Percentiles rank a stretch among this genome's conserved stretches.
Evolutionary conservation across 2,329 filamentous ascomycete genomes (phyloP).

Genomic region (Colletotrichum gloeosporioides): DNA sequence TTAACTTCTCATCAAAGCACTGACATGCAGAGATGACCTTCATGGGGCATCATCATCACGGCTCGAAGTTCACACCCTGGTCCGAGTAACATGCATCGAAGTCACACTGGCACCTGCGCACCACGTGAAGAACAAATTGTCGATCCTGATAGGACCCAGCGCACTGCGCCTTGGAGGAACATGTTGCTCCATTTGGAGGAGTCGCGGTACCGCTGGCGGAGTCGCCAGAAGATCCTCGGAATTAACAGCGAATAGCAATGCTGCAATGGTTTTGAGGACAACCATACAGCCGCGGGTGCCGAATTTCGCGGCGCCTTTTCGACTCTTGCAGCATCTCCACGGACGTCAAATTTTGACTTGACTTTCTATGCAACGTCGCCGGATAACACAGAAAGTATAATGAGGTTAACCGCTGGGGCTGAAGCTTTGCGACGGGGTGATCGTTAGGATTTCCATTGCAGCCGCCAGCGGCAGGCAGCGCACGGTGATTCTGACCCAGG

Average conservation of each 20-base stretch:
- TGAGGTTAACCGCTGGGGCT: not conserved
- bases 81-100: not conserved
- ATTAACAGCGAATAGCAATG: not conserved
- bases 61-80: not conserved
- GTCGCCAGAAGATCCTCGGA: not conserved
- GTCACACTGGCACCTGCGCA: not conserved
- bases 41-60: not conserved
- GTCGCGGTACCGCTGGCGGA: not conserved
- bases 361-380: not conserved
- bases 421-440: not conserved
- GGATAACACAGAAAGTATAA: not conserved
- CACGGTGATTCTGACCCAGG: not conserved
- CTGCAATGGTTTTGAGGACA: not conserved
- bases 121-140: not conserved
- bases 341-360: not conserved
- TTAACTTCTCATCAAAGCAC: not conserved
- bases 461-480: not conserved
- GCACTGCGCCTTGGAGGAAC: not conserved
- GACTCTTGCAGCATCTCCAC: not conserved
- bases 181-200: not conserved
- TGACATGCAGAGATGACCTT: not conserved
- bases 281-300: not conserved
- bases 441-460: not conserved
- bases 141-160: not conserved
- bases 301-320: not conserved